Evolutionary conservation across 2,329 filamentous ascomycete genomes (phyloP), one percentile per base, ranked within the genome.

Genomic region (Talaromyces islandicus): DNA sequence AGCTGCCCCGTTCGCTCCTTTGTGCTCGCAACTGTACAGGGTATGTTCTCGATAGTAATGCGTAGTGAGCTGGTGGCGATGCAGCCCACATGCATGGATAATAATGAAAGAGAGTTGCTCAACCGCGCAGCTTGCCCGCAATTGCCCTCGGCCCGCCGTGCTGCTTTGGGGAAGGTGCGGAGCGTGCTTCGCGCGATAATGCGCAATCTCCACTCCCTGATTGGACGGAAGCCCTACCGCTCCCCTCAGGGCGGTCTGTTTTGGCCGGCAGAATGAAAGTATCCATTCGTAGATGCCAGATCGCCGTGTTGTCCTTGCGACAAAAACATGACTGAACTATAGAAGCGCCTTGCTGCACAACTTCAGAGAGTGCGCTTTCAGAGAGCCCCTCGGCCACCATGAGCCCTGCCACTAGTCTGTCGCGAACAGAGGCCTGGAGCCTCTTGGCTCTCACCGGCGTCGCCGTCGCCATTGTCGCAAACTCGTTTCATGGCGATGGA

Each of bases 401-500:
- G 77, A 68, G 66, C 43, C 52, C 56, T 19, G 56, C 64, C 25
- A 62, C 65, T 50, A 70, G 71, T 43, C 77, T 88, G 62, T 82
- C 77, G 60, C 74, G 74, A 57, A 78, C 78, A 24, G 85, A 88
- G 76, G 77, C 77, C 57, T 81, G 81, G 76, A 81, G 79, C 67
- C 78, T 88, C 58, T 69, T 89, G 64, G 79, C 85, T 19, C 78
- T 96, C 59, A 84, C 86, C 51, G 81, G 85, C 65, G 86, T 85
- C 59, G 91, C 89, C 69, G 72, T 90, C 66, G 86, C 85, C 60
- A 81, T 97, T 65, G 83, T 97, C 64, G 65, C 71, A 57, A 93
- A 93, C 73, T 91, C 91, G 43, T 88, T 97, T 70, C 85, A 87
- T 62, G 90, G 86, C 66, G 89, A 96, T 75, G 92, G 92, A 65